Conservation (phyloP, 2,329 filamentous ascomycete genomes). For the Microsporum canis region DNA sequence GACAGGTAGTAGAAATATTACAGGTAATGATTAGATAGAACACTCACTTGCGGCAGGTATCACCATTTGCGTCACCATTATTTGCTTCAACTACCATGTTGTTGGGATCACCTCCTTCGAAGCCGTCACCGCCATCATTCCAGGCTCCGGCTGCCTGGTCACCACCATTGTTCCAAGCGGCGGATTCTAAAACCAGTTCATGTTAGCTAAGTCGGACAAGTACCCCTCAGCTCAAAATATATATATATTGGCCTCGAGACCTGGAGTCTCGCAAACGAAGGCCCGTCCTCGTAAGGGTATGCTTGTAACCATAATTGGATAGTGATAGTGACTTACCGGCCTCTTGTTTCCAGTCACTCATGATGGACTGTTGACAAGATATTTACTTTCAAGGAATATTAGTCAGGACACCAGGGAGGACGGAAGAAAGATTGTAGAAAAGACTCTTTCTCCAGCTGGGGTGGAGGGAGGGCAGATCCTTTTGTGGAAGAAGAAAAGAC, state of each 20-base stretch:
- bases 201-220: background rate
- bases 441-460: too few relatives aligned
- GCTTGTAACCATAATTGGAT: too few relatives aligned
- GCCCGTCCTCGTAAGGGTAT: background rate
- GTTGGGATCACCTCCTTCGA: slow-evolving; percentile 4
- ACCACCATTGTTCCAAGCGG: slow-evolving; percentile 10
- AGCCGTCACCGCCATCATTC: slow-evolving; percentile 9
- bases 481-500: background rate
- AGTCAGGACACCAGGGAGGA: background rate
- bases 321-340: background rate
- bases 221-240: background rate
- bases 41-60: slow-evolving; percentile 29
- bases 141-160: slow-evolving; percentile 7
- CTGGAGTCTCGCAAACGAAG: background rate
- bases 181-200: background rate
- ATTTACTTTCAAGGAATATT: background rate
- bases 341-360: slow-evolving; percentile 8
- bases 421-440: background rate
- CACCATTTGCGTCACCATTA: slow-evolving; percentile 18
- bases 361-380: background rate
- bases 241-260: background rate
- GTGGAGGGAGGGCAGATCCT: background rate
- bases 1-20: background rate
- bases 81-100: slow-evolving; percentile 5
- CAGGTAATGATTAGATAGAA: background rate